Conservation (phyloP, 495 filamentous ascomycete genomes). For the Aspergillus panamensis region DNA sequence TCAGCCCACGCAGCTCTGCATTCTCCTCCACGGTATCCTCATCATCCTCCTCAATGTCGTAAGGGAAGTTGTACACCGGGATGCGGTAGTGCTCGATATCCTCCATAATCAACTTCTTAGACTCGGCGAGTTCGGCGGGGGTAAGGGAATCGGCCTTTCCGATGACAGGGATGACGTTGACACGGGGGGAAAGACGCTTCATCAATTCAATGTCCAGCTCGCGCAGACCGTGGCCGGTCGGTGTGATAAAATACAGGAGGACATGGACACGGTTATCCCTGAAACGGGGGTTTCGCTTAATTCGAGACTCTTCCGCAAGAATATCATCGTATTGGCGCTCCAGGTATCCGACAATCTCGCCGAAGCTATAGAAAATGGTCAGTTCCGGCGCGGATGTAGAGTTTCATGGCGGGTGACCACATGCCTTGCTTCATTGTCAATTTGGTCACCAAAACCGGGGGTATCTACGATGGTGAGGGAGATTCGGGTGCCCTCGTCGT, state of each 20-base stretch:
- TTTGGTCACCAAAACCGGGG: conserved; percentile 96
- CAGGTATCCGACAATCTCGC: conserved; percentile 94
- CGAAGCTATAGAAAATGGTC: conserved; percentile 61
- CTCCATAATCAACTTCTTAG: conserved; percentile 99
- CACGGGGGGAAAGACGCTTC: conserved; percentile 96
- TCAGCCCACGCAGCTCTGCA: conserved; percentile 89
- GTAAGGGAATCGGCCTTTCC: conserved; percentile 97
- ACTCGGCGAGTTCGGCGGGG: conserved; percentile 93
- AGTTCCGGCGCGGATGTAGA: conserved; percentile 19
- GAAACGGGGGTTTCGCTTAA: conserved; percentile 99
- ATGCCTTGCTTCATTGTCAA: conserved; percentile 98
- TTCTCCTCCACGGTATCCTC: conserved; percentile 99
- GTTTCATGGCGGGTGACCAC: conserved; percentile 19
- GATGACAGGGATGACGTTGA: conserved; percentile 98
- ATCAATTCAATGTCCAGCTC: conserved; percentile 99
- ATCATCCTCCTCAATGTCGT: conserved; percentile 99
- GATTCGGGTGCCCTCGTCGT: conserved; percentile 97
- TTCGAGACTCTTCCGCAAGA: conserved; percentile 96
- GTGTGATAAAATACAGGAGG: conserved; percentile 98
- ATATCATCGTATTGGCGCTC: conserved; percentile 99
- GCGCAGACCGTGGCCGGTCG: conserved; percentile 95
- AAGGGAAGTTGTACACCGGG: conserved; percentile 99
- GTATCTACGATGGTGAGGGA: conserved; percentile 98
- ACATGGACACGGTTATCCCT: conserved; percentile 98
- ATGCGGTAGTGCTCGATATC: conserved; percentile 99